These are phyloP conservation scores for Chernovozyma aurita DNA, from an alignment of 1,139 yeast genomes.

Conservation along the genomic window DNA sequence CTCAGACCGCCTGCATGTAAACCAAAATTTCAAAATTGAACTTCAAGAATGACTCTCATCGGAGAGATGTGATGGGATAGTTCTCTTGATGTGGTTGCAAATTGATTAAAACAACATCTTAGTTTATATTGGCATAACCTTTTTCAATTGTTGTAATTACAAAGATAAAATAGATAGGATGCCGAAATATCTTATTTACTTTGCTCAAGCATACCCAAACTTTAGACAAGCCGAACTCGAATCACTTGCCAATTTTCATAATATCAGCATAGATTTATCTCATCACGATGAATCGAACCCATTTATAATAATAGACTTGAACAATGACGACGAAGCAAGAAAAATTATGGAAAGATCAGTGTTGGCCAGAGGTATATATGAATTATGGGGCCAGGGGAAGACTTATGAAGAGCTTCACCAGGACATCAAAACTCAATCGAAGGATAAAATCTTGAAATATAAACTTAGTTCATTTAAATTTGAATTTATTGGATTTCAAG, in stretches of 20 bases:
- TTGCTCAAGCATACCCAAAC: slow-evolving; percentile 80
- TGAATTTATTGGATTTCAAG: slow-evolving; percentile 73
- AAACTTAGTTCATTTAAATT: slow-evolving; percentile 64
- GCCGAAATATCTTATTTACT: slow-evolving; percentile 65
- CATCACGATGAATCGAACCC: slow-evolving; percentile 61
- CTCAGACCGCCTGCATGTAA: too few relatives aligned
- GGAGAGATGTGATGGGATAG: too few relatives aligned
- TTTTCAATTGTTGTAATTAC: too few relatives aligned
- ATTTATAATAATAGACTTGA: slow-evolving; percentile 62
- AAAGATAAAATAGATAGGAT: slow-evolving; percentile 21
- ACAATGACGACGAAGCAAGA: slow-evolving; percentile 62
- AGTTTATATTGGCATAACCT: too few relatives aligned
- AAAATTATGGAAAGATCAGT: slow-evolving; percentile 64
- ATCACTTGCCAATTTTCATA: slow-evolving; percentile 67
- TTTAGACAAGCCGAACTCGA: slow-evolving; percentile 82
- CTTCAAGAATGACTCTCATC: too few relatives aligned
- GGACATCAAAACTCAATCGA: slow-evolving; percentile 35
- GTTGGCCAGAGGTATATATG: slow-evolving; percentile 72
- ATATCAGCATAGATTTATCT: slow-evolving; percentile 55
- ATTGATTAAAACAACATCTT: too few relatives aligned
- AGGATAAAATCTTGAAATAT: slow-evolving; percentile 28
- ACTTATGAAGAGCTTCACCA: slow-evolving; percentile 55
- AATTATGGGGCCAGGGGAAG: slow-evolving; percentile 74
- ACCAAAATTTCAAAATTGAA: too few relatives aligned
- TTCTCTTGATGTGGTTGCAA: too few relatives aligned